Evolutionary conservation across 176 grass and related monocot genomes (phyloP).

Genomic region (Pharus latifolius): DNA sequence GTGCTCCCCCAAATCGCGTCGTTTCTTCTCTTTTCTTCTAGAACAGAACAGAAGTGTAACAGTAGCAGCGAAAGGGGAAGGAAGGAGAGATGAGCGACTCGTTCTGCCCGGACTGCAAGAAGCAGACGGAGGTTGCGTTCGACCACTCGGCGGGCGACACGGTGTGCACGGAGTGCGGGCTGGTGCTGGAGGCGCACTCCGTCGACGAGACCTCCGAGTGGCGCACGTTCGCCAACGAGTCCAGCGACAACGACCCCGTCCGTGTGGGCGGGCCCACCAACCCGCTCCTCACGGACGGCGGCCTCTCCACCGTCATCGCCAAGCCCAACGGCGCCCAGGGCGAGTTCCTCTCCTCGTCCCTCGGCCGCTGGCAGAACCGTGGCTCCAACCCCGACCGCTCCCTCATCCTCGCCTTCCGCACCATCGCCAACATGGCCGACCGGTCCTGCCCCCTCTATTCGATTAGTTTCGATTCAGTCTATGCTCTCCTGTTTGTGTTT

Average conservation of each 20-base stretch:
- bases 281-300: conserved; percentile 70
- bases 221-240: conserved; percentile 90
- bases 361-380: conserved; percentile 75
- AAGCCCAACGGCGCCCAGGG: conserved; percentile 68
- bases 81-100: conserved; percentile 44
- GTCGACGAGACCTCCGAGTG: conserved; percentile 92
- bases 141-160: conserved; percentile 86
- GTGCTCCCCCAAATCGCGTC: not conserved
- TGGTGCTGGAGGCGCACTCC: conserved; percentile 78
- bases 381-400: conserved; percentile 71
- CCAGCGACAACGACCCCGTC: conserved; percentile 74
- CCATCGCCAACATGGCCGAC: conserved; percentile 86
- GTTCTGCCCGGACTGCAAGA: conserved; percentile 89
- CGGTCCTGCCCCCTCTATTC: conserved; percentile 11
- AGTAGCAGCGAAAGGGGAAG: not conserved
- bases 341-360: conserved; percentile 63
- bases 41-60: not conserved
- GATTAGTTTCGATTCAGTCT: no score
- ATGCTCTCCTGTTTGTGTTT: no score
- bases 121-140: conserved; percentile 79
- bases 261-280: conserved; percentile 73
- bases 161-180: conserved; percentile 88
- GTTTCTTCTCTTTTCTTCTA: not conserved
- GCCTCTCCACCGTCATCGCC: conserved; percentile 80
- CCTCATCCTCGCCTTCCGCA: conserved; percentile 73